Evolutionary conservation across 2,329 filamentous ascomycete species (phyloP), one percentile per base, ranked within the genome.

Genomic region (Cercospora sp.): DNA sequence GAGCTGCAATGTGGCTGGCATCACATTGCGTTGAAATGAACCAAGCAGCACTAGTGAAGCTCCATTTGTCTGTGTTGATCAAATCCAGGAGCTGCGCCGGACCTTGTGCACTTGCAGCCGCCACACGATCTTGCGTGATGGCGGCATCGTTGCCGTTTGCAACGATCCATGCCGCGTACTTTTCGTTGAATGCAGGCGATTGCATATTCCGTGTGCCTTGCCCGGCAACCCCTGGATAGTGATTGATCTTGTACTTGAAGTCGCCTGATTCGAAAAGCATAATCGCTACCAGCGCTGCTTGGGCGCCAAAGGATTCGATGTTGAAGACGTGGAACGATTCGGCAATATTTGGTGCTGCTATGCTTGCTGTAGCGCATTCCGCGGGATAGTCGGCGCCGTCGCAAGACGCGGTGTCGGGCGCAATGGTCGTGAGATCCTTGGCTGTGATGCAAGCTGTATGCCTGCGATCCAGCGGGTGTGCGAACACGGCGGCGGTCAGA

Each of bases 201-300:
- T 90, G 86, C 89, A 91, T 90, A 75, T 88, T 89, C 3, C 87
- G 80, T 0, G 91, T 93, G 26, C 91, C 91, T 78, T 94, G 90
- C 8, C 91, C 91, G 0, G 89, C 84, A 0, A 80, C 75, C n/a
- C 84, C 85, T 1, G 85, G 85, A 80, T 78, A 85, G 73, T 88
- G 82, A 80, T 93, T 92, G 78, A 84, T 85, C 79, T 90, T 91
- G 84, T 87, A 94, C 74, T 86, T 84, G 80, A 94, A 91, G 70
- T 72, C 84, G 23, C 66, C 87, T 1, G 87, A 88, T 81, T 96
- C 93, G 76, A 89, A 89, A 10, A 89, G 87, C 81, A 92, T 90
- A 75, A 93, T 83, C 12, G 89, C 84, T 53, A 95, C 76, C 16
- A 94, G 79, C 23, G 89, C 91, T 6, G 91, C 91, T 76, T 91